Conservation (phyloP, 106 monocot species). For the Amphibolis antarctica region DNA sequence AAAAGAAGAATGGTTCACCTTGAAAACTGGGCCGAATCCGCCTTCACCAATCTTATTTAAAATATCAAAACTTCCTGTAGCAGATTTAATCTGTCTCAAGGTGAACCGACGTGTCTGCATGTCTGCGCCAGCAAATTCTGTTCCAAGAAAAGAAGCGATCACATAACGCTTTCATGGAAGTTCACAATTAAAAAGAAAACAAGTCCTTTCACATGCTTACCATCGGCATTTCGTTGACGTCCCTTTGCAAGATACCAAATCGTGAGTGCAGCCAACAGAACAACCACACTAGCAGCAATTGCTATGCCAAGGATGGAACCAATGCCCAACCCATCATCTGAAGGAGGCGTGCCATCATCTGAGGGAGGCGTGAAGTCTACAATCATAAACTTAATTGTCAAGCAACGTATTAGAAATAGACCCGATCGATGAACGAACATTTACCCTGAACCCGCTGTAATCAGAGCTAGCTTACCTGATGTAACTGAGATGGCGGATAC, state of each 20-base stretch:
- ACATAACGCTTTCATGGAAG: background rate
- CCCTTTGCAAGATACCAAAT: constrained; percentile 7
- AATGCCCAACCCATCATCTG: background rate
- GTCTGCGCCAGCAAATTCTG: constrained; percentile 4
- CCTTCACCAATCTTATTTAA: constrained; percentile 20
- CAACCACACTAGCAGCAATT: background rate
- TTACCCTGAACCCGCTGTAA: no score
- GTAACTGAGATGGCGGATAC: no score
- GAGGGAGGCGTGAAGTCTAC: background rate
- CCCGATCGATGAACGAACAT: no score
- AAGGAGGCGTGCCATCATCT: background rate
- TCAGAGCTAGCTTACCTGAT: no score
- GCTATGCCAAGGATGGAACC: constrained; percentile 11
- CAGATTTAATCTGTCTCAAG: constrained; percentile 19
- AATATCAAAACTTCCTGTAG: constrained; percentile 12
- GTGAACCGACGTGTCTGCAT: constrained; percentile 5
- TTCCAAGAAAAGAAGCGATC: background rate
- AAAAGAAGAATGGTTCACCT: constrained; percentile 1
- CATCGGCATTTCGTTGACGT: background rate
- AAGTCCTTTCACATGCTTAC: background rate
- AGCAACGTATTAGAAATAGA: no score
- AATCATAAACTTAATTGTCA: background rate
- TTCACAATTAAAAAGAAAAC: background rate
- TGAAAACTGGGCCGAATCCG: constrained; percentile 24
- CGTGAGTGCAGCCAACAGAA: constrained; percentile 6